phyloP scores from a whole-genome alignment of 2,329 filamentous ascomycete species.

The Cercospora beticola region DNA sequence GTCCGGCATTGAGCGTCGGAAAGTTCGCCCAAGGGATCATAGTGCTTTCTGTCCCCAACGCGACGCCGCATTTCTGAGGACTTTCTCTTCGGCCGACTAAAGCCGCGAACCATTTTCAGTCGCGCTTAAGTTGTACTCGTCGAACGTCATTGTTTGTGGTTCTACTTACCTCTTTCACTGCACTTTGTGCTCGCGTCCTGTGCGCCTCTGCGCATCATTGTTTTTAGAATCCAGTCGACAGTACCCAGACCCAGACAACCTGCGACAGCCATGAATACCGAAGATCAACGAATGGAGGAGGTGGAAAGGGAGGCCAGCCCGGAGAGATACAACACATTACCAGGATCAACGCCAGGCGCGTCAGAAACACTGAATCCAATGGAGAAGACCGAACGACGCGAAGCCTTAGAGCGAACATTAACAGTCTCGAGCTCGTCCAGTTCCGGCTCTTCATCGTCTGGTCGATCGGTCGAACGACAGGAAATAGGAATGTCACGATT shows the following conservation, averaged over 20 bases:
- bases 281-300: constrained; percentile 55
- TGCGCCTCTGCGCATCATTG: neutral
- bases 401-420: constrained; percentile 58
- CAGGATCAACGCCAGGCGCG: constrained; percentile 43
- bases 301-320: constrained; percentile 58
- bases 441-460: constrained; percentile 42
- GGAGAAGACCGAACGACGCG: constrained; percentile 36
- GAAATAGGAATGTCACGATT: constrained; percentile 58
- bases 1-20: neutral
- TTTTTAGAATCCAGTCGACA: neutral
- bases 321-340: constrained; percentile 32
- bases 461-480: constrained; percentile 38
- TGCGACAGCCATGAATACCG: constrained; percentile 53
- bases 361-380: constrained; percentile 29
- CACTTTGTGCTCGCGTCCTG: neutral
- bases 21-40: neutral
- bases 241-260: neutral
- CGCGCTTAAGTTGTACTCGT: neutral
- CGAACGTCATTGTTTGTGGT: constrained; percentile 2
- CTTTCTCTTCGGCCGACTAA: constrained; percentile 6
- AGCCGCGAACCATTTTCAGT: constrained; percentile 3
- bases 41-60: neutral
- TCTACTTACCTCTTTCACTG: neutral
- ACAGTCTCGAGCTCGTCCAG: constrained; percentile 53
- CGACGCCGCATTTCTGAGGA: neutral